phyloP scores from a whole-genome alignment of 208 protist genomes.

The Strigomonas oncopelti region DNA sequence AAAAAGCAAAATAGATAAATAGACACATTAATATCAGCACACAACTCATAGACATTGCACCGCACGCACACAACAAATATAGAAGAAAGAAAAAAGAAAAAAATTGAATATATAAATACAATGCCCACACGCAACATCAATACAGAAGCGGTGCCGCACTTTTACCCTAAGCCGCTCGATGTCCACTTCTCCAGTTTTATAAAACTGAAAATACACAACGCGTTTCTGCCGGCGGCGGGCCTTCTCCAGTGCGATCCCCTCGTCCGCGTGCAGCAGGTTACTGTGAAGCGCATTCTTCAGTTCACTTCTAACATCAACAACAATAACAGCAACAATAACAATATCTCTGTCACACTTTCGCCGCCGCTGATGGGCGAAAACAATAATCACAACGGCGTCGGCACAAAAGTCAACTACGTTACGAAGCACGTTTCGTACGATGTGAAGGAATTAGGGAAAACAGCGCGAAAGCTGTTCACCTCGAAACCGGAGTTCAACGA shows the following conservation, averaged over 20 bases:
- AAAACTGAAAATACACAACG: constrained; percentile 66
- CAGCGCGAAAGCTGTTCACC: constrained; percentile 46
- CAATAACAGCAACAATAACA: constrained; percentile 10
- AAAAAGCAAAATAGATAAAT: too few species aligned
- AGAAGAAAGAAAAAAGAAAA: too few species aligned
- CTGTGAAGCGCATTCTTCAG: constrained; percentile 38
- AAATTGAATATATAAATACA: too few species aligned
- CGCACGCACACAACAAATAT: too few species aligned
- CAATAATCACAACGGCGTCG: too few species aligned
- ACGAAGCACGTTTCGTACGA: constrained; percentile 25
- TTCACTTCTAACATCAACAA: constrained; percentile 1
- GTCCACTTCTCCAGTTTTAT: constrained; percentile 71
- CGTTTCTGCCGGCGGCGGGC: constrained; percentile 67
- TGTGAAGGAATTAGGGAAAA: constrained; percentile 37
- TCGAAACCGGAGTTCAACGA: constrained; percentile 46
- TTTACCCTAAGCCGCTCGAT: too few species aligned
- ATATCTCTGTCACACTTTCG: constrained; percentile 13
- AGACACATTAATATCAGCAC: too few species aligned
- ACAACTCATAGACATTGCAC: too few species aligned
- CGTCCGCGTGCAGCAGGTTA: constrained; percentile 60
- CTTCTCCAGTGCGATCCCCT: constrained; percentile 74
- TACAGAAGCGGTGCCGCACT: too few species aligned
- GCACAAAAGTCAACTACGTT: constrained; percentile 3
- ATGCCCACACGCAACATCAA: too few species aligned
- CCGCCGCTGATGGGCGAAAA: too few species aligned